Percentiles rank a stretch among this genome's conserved stretches.
Conservation (phyloP, 2,329 filamentous ascomycete genomes). For the Ascochyta koolunga region DNA sequence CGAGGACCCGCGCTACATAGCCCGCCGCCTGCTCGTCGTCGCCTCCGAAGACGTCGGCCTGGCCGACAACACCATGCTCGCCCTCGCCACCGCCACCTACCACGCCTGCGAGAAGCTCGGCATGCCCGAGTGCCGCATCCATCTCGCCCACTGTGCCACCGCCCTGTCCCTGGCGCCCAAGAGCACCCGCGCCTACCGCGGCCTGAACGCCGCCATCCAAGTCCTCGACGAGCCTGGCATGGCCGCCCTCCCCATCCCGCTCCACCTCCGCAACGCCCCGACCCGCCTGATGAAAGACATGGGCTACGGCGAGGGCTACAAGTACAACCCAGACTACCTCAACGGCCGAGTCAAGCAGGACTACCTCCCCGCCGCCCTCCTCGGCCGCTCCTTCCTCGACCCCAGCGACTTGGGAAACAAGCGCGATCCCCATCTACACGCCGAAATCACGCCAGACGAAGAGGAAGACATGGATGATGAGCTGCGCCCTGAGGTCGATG, state of each 20-base stretch:
- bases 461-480: conserved; percentile 31
- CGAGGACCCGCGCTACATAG: conserved; percentile 91
- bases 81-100: conserved; percentile 84
- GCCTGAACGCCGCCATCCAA: conserved; percentile 77
- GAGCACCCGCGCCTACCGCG: conserved; percentile 84
- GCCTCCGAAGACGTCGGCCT: conserved; percentile 93
- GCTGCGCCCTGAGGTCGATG: conserved; percentile 34
- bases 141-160: conserved; percentile 84
- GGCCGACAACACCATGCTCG: conserved; percentile 82
- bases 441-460: conserved; percentile 9
- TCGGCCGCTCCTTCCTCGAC: conserved; percentile 76
- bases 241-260: conserved; percentile 78
- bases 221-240: conserved; percentile 83
- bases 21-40: conserved; percentile 90
- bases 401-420: conserved; percentile 78
- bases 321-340: conserved; percentile 91
- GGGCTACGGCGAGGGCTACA: conserved; percentile 89
- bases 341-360: conserved; percentile 84
- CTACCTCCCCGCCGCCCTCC: conserved; percentile 81
- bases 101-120: conserved; percentile 91
- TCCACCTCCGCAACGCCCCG: conserved; percentile 90
- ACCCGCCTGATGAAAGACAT: conserved; percentile 92
- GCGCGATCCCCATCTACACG: conserved; percentile 62
- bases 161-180: conserved; percentile 83
- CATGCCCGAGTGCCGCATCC: conserved; percentile 92